These are phyloP conservation scores for Mycena rosella DNA, from an alignment of 768 basidiomycete genomes.

Conservation along the genomic window DNA sequence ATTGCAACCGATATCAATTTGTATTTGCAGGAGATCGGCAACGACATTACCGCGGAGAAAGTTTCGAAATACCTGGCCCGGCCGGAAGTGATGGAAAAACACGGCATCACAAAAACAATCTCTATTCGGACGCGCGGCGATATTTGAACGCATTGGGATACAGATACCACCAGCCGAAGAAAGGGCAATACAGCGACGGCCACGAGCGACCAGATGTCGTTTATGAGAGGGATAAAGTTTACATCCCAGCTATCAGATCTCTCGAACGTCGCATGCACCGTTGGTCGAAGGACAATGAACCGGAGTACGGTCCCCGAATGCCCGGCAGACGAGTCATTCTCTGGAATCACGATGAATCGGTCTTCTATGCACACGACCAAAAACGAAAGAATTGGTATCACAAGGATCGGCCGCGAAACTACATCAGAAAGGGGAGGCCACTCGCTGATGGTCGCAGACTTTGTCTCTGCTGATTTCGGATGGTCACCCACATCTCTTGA, in stretches of 20 bases:
- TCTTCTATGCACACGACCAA: slow-evolving; percentile 50
- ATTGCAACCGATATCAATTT: slow-evolving; percentile 30
- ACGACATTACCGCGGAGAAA: slow-evolving; percentile 38
- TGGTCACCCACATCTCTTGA: slow-evolving; percentile 5
- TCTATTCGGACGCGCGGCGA: not conserved
- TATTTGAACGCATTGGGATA: slow-evolving; percentile 1
- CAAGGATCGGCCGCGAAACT: not conserved
- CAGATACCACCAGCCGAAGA: not conserved
- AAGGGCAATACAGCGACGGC: slow-evolving; percentile 6
- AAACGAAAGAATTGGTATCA: slow-evolving; percentile 41
- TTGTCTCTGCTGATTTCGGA: slow-evolving; percentile 11
- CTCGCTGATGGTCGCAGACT: slow-evolving; percentile 16
- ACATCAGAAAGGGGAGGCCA: not conserved
- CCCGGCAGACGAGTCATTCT: slow-evolving; percentile 27
- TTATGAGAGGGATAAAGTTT: slow-evolving; percentile 20
- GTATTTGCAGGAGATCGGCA: slow-evolving; percentile 38
- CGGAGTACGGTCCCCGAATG: not conserved
- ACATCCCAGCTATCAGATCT: slow-evolving; percentile 23
- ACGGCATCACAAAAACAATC: not conserved
- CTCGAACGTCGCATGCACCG: slow-evolving; percentile 16
- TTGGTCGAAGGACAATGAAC: slow-evolving; percentile 15
- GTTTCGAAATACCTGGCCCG: not conserved
- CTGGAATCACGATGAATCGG: slow-evolving; percentile 49
- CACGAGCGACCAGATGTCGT: slow-evolving; percentile 1
- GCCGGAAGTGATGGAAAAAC: slow-evolving; percentile 9